Base-by-base conservation (phyloP, 164 flowering plant species). In the Magnolia kwangsiensis region DNA sequence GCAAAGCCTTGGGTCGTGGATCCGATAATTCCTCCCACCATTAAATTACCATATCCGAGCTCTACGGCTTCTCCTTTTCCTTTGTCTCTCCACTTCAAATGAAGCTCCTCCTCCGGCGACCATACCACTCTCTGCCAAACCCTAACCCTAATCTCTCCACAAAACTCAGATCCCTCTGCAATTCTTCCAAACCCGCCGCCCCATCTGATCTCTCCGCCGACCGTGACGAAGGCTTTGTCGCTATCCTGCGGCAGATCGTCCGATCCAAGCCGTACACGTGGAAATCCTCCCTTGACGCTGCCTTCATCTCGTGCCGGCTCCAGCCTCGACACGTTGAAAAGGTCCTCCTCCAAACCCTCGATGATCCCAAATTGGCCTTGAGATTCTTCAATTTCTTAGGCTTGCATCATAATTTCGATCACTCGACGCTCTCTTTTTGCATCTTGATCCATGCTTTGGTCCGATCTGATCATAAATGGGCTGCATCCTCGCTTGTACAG, bases 351-450 rank as follows among this genome's bases (percentile, higher is more conserved):
- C 83, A 80, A 74, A 87, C 88, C 76, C 78, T 86, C 0, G 87
- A 88, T 20, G 87, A 92, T 59, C 77, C 94, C 49, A 87, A 88
- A 85, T 86, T 93, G 78, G 92, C 96, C 49, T 80, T 93, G 16
- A 81, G 98, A 61, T 92, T 95, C 85, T 95, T 95, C 84, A 95
- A 93, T 78, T 93, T 88, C 74, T 73, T 95, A 65, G 97, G 97
- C 31, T 80, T 93, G 59, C 99, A 93, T 79, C 75, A 50, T 24
- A 85, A 82, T 31, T 92, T 95, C 85, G 49, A 79, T 76, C 99
- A 95, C 78, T 92, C 98, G 0, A 84, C 89, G 66, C 58, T 85
- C 29, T 92, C 99, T 31, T 95, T 92, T 72, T 91, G 93, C 84
- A 86, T 91, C 31, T 77, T 95, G 72, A 79, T 93, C 72, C 98